These are phyloP conservation scores for Carex arenaria DNA, from an alignment of 202 grass and related monocot species.

Conservation along the genomic window DNA sequence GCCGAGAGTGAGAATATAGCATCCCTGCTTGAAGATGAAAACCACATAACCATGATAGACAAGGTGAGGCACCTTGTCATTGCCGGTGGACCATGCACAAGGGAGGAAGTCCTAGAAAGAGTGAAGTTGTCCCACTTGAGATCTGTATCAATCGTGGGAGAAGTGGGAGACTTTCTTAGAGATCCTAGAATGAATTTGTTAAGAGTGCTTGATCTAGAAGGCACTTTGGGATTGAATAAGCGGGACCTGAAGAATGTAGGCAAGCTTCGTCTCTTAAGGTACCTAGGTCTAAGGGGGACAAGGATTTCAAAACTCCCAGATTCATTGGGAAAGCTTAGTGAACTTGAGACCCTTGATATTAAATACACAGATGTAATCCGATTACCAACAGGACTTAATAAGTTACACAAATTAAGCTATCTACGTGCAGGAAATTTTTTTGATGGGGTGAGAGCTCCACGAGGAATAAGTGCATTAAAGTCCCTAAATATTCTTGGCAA, in stretches of 20 bases:
- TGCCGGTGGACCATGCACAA: neutral
- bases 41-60: neutral
- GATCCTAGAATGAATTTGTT: slow-evolving; percentile 18
- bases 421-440: slow-evolving; percentile 3
- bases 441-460: neutral
- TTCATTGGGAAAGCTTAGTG: slow-evolving; percentile 30
- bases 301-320: slow-evolving; percentile 24
- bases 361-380: slow-evolving; percentile 29
- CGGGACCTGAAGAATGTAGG: slow-evolving; percentile 28
- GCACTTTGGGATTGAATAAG: slow-evolving; percentile 15
- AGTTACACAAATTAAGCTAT: slow-evolving; percentile 30
- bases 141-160: slow-evolving; percentile 36
- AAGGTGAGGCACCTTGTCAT: slow-evolving; percentile 42
- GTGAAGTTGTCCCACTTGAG: slow-evolving; percentile 29
- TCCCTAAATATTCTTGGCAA: slow-evolving; percentile 27
- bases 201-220: slow-evolving; percentile 51
- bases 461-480: slow-evolving; percentile 30
- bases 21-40: slow-evolving; percentile 10
- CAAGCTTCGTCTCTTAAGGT: slow-evolving; percentile 30
- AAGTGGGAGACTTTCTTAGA: neutral
- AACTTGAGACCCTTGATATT: slow-evolving; percentile 48
- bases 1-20: slow-evolving; percentile 40
- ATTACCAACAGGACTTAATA: slow-evolving; percentile 18
- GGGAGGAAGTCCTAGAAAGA: neutral
- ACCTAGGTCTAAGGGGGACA: slow-evolving; percentile 33